These are phyloP conservation scores for Amaranthus hypochondriacus DNA, from an alignment of 148 eudicot species.

Conservation along the genomic window DNA sequence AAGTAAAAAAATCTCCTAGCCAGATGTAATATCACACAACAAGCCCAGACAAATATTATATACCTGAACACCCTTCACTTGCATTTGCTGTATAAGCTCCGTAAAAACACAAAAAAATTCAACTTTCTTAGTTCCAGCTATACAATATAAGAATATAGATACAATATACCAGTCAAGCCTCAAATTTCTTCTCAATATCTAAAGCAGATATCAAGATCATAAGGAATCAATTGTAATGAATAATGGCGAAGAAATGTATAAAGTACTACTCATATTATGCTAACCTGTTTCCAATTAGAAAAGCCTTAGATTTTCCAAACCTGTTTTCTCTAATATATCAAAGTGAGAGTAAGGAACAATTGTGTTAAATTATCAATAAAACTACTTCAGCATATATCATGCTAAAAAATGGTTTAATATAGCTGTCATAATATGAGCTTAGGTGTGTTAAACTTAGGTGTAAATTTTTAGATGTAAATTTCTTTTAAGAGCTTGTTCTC, in stretches of 20 bases:
- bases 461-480: background rate
- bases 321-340: background rate
- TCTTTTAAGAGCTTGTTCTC: too few species aligned
- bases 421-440: background rate
- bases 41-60: background rate
- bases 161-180: background rate
- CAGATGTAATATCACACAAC: background rate
- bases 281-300: background rate
- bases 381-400: background rate
- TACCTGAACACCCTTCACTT: conserved; percentile 98
- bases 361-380: background rate
- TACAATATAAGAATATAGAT: background rate
- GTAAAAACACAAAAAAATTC: conserved; percentile 86
- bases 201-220: background rate
- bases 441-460: background rate
- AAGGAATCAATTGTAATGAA: background rate
- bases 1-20: too few species aligned
- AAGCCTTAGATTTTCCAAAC: background rate
- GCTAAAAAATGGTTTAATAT: background rate
- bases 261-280: background rate
- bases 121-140: conserved; percentile 20
- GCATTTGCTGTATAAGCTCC: conserved; percentile 97
- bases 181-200: background rate
- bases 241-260: background rate
- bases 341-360: background rate